phyloP scores from a whole-genome alignment of 805 yeast species.

The Vanderwaltozyma polyspora region DNA sequence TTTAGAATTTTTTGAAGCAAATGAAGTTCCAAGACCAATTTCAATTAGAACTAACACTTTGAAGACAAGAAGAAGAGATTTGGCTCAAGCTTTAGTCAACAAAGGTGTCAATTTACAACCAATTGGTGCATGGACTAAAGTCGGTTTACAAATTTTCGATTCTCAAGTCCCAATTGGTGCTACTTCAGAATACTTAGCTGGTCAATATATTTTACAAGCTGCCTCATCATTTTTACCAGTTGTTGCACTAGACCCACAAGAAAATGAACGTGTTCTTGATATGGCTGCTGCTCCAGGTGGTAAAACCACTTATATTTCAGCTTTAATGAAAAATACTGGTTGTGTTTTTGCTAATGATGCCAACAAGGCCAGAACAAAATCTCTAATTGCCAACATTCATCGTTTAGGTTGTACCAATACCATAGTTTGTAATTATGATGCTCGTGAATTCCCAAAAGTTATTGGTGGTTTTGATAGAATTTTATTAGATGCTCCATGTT shows the following conservation, averaged over 20 bases:
- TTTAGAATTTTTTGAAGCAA: conserved; percentile 95
- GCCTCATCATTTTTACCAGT: conserved; percentile 97
- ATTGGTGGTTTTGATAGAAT: conserved; percentile 97
- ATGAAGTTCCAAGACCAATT: conserved; percentile 91
- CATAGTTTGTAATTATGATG: conserved; percentile 94
- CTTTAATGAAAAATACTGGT: conserved; percentile 97
- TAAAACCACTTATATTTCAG: conserved; percentile 88
- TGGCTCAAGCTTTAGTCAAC: conserved; percentile 88
- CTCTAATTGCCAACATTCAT: conserved; percentile 93
- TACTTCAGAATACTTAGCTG: conserved; percentile 96
- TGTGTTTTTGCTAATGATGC: conserved; percentile 95
- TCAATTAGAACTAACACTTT: conserved; percentile 97
- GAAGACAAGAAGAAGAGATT: conserved; percentile 87
- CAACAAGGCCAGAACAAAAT: conserved; percentile 91
- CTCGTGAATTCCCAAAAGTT: conserved; percentile 95
- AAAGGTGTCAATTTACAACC: conserved; percentile 97
- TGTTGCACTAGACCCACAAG: conserved; percentile 96
- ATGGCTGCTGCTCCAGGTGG: conserved; percentile 99
- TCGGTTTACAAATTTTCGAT: conserved; percentile 92
- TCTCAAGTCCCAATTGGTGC: conserved; percentile 99
- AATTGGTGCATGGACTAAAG: conserved; percentile 96
- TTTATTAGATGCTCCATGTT: conserved; percentile 94
- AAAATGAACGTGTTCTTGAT: conserved; percentile 87
- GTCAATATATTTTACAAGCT: conserved; percentile 95
- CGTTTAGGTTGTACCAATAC: conserved; percentile 95